phyloP scores from a whole-genome alignment of 257 asterid genomes.

The Solanum rostratum region DNA sequence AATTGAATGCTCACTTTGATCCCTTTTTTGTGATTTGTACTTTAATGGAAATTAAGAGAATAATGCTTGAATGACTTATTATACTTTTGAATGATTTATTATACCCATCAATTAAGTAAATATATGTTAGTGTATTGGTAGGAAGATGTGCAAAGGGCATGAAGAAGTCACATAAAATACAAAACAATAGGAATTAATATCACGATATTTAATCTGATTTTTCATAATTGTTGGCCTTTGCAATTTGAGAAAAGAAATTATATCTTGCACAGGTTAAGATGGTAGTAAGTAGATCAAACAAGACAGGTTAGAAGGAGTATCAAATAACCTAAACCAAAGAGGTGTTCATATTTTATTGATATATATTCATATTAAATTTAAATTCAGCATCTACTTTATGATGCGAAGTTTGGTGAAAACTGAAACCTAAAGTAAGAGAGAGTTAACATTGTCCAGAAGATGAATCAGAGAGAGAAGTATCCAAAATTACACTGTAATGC shows the following conservation, averaged over 20 bases:
- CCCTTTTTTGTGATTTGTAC: neutral
- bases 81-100: neutral
- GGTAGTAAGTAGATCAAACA: neutral
- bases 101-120: neutral
- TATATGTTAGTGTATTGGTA: neutral
- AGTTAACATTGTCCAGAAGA: neutral
- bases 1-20: neutral
- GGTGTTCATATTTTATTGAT: neutral
- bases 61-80: neutral
- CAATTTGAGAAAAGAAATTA: neutral
- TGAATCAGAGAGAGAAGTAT: neutral
- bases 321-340: neutral
- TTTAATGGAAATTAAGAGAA: neutral
- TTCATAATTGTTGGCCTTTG: neutral
- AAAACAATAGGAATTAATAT: neutral
- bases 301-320: neutral
- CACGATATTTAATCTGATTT: neutral
- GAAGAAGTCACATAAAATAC: neutral
- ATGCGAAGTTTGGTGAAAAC: neutral
- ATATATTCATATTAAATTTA: neutral
- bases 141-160: neutral
- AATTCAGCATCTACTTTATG: neutral
- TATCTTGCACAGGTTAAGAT: neutral
- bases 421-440: neutral
- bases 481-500: slow-evolving; percentile 64